Base-by-base conservation (phyloP, 2,329 filamentous ascomycete species). In the Alternaria solani region DNA sequence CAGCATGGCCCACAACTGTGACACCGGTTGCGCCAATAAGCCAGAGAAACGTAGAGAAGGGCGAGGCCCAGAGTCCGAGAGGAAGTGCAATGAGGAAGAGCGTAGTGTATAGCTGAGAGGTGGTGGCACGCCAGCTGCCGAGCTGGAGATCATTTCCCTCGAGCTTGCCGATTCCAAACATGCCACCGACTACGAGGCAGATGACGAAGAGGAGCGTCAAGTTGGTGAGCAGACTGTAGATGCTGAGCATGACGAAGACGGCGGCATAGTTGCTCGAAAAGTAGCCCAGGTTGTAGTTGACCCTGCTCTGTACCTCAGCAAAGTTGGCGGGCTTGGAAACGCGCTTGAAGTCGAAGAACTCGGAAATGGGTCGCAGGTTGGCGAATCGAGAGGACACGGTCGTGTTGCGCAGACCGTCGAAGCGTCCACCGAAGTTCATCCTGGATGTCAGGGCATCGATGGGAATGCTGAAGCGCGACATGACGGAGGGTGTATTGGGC, bases 221-320 rank as follows among this genome's bases (percentile, higher is more conserved):
- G 82, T 97, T 98, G 72, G 92, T 95, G 75, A 99, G 86, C 74
- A 99, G 83, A 75, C 92, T 92, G 85, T 99, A 99, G 82, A 99
- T 90, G 84, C 91, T 92, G 76, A 99, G 90, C 90, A 99, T 96
- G 73, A 91, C 85, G 78, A 98, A 97, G 72, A 98, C 88, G 66
- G 91, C 90, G 70, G 91, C 91, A 87, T 99, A 99, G 85, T 99
- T 99, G 90, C 93, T 97, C 64, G 93, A 96, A 86, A 96, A 99
- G 84, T 98, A 91, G 79, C 91, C 89, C 68, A 99, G 83, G 81
- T 99, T 99, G 89, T 97, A 97, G 85, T 96, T 96, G 83, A 97
- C 89, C 68, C 94, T 89, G 71, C 90, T 93, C 81, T 98, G 94
- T 66, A 93, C 88, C 80, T 97, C 94, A 68, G 84, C 84, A 74